Evolutionary conservation across 2,329 filamentous ascomycete species (phyloP).

Genomic region (Akanthomyces dipterigenus): DNA sequence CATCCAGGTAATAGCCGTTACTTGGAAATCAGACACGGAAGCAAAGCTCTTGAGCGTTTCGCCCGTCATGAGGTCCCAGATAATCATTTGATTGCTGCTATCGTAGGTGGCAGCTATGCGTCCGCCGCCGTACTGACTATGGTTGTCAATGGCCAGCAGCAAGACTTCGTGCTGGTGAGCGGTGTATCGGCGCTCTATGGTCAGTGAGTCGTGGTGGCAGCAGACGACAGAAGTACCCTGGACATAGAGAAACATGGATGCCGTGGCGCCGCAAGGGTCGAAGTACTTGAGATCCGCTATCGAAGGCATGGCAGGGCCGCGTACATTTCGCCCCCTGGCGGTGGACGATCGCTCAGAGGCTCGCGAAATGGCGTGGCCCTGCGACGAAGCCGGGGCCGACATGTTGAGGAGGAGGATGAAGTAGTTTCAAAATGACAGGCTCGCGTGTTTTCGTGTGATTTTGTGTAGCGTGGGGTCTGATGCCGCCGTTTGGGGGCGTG

Average conservation of each 20-base stretch:
- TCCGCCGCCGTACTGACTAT: slow-evolving; percentile 79
- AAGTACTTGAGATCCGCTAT: slow-evolving; percentile 53
- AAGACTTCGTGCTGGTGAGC: slow-evolving; percentile 77
- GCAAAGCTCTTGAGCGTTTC: slow-evolving; percentile 87
- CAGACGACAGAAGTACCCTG: slow-evolving; percentile 77
- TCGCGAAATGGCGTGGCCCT: slow-evolving; percentile 53
- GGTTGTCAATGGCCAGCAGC: slow-evolving; percentile 82
- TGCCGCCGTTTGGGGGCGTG: slow-evolving; percentile 9
- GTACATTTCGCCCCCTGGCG: slow-evolving; percentile 29
- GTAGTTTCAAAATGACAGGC: not conserved
- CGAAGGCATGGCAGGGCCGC: slow-evolving; percentile 44
- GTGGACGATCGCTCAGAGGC: slow-evolving; percentile 51
- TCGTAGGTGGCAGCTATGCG: slow-evolving; percentile 91
- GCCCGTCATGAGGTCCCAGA: slow-evolving; percentile 93
- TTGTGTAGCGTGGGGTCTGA: slow-evolving; percentile 12
- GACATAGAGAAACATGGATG: slow-evolving; percentile 83
- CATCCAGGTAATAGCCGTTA: slow-evolving; percentile 81
- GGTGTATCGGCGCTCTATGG: slow-evolving; percentile 79
- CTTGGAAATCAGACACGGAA: slow-evolving; percentile 73
- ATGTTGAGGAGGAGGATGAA: slow-evolving; percentile 41
- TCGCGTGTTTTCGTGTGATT: not conserved
- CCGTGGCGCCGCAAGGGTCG: slow-evolving; percentile 84
- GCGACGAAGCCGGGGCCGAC: slow-evolving; percentile 50
- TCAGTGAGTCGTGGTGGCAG: slow-evolving; percentile 86
- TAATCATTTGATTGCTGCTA: slow-evolving; percentile 81